Evolutionary conservation across 2,329 filamentous ascomycete species (phyloP), one percentile per base, ranked within the genome.

Genomic region (Fusarium sp.): DNA sequence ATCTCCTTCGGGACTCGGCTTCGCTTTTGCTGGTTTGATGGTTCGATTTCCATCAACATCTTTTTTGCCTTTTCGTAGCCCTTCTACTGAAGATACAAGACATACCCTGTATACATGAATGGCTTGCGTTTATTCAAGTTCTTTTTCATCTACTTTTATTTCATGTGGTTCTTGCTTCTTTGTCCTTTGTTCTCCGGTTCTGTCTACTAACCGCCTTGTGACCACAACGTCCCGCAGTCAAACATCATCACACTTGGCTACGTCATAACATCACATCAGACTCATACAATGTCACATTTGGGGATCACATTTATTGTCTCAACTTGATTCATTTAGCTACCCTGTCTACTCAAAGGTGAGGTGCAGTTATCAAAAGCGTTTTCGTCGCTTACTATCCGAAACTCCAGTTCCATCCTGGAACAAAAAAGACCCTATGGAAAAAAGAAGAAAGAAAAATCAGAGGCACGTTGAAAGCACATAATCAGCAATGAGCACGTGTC

Each of bases 301-400:
- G 18, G 41, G 4, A 12, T n/a, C 12, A 14, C 13, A 41, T 14
- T 30, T 42, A 3, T 17, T 74, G 38, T 60, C 59, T 64, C 61
- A 53, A 41, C 63, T 73, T 55, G 50, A 48, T 72, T 75, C 56
- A 61, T 77, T 61, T 26, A 72, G 56, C 66, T 65, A 76, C 60
- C 36, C 59, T 30, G 20, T 56, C 47, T 45, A 69, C 67, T 38
- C 54, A 56, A 53, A 41, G 24, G 48, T 51, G 18, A 38, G 55
- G 72, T 50, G 24, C 51, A 28, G 32, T 53, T 62, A 51, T 62
- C 63, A 63, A 69, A 63, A 54, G 60, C 63, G 55, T 57, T 59
- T 56, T 39, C n/a, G 22, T 66, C 72, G 55, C 62, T 65, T 24
- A 26, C 32, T 78, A 73, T 75, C 75, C 73, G 60, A 69, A 78